Evolutionary conservation across 768 basidiomycete species (phyloP).

Genomic region (Mycena polygramma): DNA sequence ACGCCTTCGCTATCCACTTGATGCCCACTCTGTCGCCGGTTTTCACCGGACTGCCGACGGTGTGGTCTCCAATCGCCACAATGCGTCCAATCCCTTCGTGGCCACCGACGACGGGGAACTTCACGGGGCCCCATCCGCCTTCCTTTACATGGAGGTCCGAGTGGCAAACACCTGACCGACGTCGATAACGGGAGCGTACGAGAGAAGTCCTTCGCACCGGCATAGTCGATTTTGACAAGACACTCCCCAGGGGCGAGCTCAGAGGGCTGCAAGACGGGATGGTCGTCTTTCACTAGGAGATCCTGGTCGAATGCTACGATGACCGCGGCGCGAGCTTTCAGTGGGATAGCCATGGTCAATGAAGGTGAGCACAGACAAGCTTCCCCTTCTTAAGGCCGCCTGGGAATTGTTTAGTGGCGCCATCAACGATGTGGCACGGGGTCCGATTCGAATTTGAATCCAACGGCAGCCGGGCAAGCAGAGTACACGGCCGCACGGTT

Average conservation of each 20-base stretch:
- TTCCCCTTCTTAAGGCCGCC: background rate
- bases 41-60: slow-evolving; percentile 61
- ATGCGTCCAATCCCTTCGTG: slow-evolving; percentile 86
- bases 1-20: slow-evolving; percentile 71
- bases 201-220: slow-evolving; percentile 56
- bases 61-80: slow-evolving; percentile 81
- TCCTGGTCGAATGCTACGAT: slow-evolving; percentile 46
- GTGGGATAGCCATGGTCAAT: slow-evolving; percentile 44
- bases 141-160: slow-evolving; percentile 79
- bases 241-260: slow-evolving; percentile 74
- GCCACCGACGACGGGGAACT: slow-evolving; percentile 75
- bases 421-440: too few relatives aligned
- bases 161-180: slow-evolving; percentile 65
- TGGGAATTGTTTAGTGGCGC: background rate
- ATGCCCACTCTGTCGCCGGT: slow-evolving; percentile 84
- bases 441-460: too few relatives aligned
- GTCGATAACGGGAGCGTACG: too few relatives aligned
- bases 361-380: background rate
- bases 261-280: slow-evolving; percentile 69
- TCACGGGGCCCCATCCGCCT: slow-evolving; percentile 74
- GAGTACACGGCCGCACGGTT: too few relatives aligned
- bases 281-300: slow-evolving; percentile 52
- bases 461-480: too few relatives aligned
- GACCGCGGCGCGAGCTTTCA: slow-evolving; percentile 55
- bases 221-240: slow-evolving; percentile 78